Percentiles rank a stretch among this genome's conserved stretches.
These are phyloP conservation scores for Pestalotiopsis sp. DNA, from an alignment of 2,329 filamentous ascomycete species.

Conservation along the genomic window DNA sequence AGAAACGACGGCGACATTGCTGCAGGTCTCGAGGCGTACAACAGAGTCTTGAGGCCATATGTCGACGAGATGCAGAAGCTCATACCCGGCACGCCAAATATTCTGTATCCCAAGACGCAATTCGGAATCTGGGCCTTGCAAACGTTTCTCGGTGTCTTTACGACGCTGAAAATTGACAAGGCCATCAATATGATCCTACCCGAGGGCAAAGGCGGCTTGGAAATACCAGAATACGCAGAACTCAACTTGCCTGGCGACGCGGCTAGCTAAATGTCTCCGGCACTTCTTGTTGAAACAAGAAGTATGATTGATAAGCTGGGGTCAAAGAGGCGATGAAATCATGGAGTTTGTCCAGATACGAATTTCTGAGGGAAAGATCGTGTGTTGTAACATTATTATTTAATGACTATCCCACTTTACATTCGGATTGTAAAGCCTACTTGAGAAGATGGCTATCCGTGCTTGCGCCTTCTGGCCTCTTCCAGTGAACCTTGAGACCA, in stretches of 20 bases:
- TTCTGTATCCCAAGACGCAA: slow-evolving; percentile 21
- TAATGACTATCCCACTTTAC: background rate
- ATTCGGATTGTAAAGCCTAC: slow-evolving; percentile 17
- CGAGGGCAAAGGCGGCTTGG: slow-evolving; percentile 22
- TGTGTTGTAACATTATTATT: background rate
- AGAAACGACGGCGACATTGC: slow-evolving; percentile 30
- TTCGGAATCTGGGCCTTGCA: slow-evolving; percentile 30
- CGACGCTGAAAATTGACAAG: slow-evolving; percentile 25
- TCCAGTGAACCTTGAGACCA: slow-evolving; percentile 66
- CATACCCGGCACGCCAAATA: slow-evolving; percentile 17
- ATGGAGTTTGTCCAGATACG: background rate
- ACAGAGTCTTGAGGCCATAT: slow-evolving; percentile 45
- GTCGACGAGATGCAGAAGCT: slow-evolving; percentile 42
- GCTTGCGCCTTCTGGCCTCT: slow-evolving; percentile 37
- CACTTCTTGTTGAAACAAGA: background rate
- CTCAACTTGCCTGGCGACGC: slow-evolving; percentile 18
- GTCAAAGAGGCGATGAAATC: background rate
- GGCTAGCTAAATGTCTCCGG: background rate
- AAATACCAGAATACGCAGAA: slow-evolving; percentile 29
- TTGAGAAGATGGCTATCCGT: slow-evolving; percentile 30
- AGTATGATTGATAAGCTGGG: background rate
- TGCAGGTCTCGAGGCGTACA: slow-evolving; percentile 44
- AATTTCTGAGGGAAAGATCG: background rate
- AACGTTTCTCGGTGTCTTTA: slow-evolving; percentile 25
- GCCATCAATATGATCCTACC: slow-evolving; percentile 21